Evolutionary conservation across 1,284 basidiomycete genomes (phyloP), one percentile per base, ranked within the genome.

Genomic region (Malassezia obtusa): DNA sequence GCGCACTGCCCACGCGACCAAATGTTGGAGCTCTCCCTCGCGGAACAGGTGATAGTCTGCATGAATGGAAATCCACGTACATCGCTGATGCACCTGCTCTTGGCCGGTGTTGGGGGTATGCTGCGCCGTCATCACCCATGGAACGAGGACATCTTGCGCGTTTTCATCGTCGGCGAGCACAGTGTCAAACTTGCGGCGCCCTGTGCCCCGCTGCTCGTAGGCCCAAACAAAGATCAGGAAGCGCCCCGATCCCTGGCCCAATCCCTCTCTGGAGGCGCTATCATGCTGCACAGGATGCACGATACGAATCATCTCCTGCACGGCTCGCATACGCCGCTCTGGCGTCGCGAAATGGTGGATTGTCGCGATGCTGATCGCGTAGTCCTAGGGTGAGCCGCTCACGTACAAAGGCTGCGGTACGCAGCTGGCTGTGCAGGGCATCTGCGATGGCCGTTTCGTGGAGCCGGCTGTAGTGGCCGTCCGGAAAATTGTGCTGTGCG

Each of bases 141-240:
- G 71, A 8, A 73, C 71, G 3, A 73, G 54, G 11, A 73, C 59
- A 32, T 73, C 71, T 41, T 69, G 67, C 9, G 53, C 49, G 19
- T 17, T 14, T n/a, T 14, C 24, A 8, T 46, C 35, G 22, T 33
- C 22, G 14, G 46, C 36, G 4, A 40, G 22, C 19, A 43, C 38
- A 2, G 40, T 47, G 32, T 71, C 61, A 45, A 72, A 71, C 12
- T 65, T 58, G 10, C 69, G 52, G 30, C 68, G 60, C 26, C 61
- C 62, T 38, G 67, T 57, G 24, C 65, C 64, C 33, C 92, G 89
- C 77, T 99, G 94, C 69, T 95, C 90, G 49, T 87, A 82, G 1
- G 92, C 91, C 94, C 94, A 99, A n/a, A 96, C 94, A 66, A 94
- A 95, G 65, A 98, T 84, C 61, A 99, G 78, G 52, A 90, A 79